Conservation (phyloP, 2,329 filamentous ascomycete species). For the Cryphonectria japonica region DNA sequence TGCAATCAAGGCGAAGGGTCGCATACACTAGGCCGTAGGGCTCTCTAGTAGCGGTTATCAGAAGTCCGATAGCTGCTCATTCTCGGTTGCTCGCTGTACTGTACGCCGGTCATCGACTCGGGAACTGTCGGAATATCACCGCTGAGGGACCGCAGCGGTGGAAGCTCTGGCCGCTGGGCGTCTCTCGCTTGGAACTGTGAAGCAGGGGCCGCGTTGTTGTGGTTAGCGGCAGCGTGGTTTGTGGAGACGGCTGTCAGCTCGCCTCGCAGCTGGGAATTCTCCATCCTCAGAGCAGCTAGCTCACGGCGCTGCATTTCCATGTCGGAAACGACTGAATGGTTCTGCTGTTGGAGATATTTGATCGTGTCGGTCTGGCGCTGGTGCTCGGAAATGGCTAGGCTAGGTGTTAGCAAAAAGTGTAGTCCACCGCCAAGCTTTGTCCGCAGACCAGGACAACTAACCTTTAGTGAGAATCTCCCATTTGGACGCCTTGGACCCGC, state of each 20-base stretch:
- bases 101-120: constrained; percentile 69
- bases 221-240: constrained; percentile 32
- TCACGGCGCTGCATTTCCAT: constrained; percentile 55
- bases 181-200: constrained; percentile 38
- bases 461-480: constrained; percentile 89
- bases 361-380: constrained; percentile 57
- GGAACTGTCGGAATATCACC: constrained; percentile 48
- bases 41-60: constrained; percentile 37
- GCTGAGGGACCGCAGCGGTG: constrained; percentile 59
- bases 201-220: constrained; percentile 27
- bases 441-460: constrained; percentile 40
- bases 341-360: constrained; percentile 51
- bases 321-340: constrained; percentile 46
- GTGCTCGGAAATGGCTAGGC: constrained; percentile 64
- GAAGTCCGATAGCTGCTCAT: constrained; percentile 50
- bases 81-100: constrained; percentile 57
- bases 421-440: not conserved
- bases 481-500: constrained; percentile 83
- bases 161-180: constrained; percentile 53
- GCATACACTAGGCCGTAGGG: constrained; percentile 16
- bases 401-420: constrained; percentile 20
- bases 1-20: not conserved
- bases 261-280: constrained; percentile 52
- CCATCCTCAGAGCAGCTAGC: constrained; percentile 50
- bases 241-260: constrained; percentile 36